Conservation (phyloP, 1,139 yeast species). For the Scheffersomyces lignicola region DNA sequence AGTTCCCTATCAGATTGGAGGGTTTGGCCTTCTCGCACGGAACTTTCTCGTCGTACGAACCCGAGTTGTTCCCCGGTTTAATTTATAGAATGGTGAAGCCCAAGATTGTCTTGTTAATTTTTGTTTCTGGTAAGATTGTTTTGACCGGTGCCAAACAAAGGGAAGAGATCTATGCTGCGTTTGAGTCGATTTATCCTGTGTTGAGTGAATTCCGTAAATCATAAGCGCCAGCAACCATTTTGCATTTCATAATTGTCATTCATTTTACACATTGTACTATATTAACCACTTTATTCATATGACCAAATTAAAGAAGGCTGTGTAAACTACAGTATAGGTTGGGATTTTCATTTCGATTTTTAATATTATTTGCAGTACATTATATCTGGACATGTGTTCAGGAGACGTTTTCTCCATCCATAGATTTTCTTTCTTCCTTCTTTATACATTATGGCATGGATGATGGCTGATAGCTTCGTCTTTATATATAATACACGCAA, state of each 20-base stretch:
- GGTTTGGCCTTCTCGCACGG: conserved; percentile 99
- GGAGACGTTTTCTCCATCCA: conserved; percentile 1
- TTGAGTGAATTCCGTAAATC: conserved; percentile 95
- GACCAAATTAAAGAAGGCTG: conserved; percentile 6
- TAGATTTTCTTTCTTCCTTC: conserved; percentile 1
- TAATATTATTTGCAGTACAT: background rate
- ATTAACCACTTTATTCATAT: background rate
- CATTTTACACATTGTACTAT: conserved; percentile 1
- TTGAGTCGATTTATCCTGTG: conserved; percentile 97
- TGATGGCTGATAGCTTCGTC: too few species aligned
- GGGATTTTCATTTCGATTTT: conserved; percentile 4
- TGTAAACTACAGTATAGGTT: conserved; percentile 5
- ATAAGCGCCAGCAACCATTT: conserved; percentile 19
- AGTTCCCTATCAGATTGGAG: conserved; percentile 94
- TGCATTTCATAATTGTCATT: background rate
- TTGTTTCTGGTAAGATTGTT: conserved; percentile 96
- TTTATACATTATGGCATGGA: too few species aligned
- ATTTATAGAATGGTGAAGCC: conserved; percentile 99
- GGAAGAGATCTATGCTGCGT: conserved; percentile 97
- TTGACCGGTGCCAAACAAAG: conserved; percentile 99
- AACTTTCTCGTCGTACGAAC: conserved; percentile 97
- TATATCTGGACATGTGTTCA: background rate
- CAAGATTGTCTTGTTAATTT: conserved; percentile 89
- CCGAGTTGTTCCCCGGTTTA: conserved; percentile 96
- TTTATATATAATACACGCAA: too few species aligned